Evolutionary conservation across 1,284 basidiomycete genomes (phyloP), one percentile per base, ranked within the genome.

Genomic region (Taiwanofungus camphoratus): DNA sequence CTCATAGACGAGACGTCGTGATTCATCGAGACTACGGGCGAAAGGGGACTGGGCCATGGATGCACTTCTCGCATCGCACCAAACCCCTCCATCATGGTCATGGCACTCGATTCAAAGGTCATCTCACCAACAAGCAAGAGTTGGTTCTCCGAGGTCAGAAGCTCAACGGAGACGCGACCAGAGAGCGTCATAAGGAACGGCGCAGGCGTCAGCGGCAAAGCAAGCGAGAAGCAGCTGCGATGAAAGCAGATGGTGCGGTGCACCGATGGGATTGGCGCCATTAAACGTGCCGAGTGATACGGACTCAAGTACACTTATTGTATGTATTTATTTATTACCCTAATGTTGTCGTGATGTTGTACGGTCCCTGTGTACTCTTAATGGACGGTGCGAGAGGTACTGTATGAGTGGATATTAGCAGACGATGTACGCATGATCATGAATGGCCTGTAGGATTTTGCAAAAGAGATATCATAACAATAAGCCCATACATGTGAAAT

Each of bases 31-130:
- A 49, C 39, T 36, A 52, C 35, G 46, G 38, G 29, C 46, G 39
- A 18, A 36, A 36, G 30, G 43, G 45, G 26, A 47, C 44, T 37
- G 44, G 41, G 15, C 52, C 49, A 8, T 54, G 45, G 29, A 47
- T 60, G 4, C 56, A 57, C 45, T 55, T 56, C 49, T 53, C 52
- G 20, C 52, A 53, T 32, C 57, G 57, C 13, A 50, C 55, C 23
- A 52, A 45, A 34, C 39, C 57, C n/a, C 50, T 55, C 12, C 51
- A 57, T 30, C 55, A 56, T 21, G 57, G 58, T 15, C 42, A 50
- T 15, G 53, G 56, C 19, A 55, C 57, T 2, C 43, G 44, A 27
- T 31, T 60, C n/a, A 39, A 37, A 2, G 57, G 56, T 11, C 6
- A 42, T n/a, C 38, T 58, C 11, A 47, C 50, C 4, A 46, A 51